These are phyloP conservation scores for Nigrospora sphaerica DNA, from an alignment of 2,329 filamentous ascomycete genomes.

Conservation along the genomic window DNA sequence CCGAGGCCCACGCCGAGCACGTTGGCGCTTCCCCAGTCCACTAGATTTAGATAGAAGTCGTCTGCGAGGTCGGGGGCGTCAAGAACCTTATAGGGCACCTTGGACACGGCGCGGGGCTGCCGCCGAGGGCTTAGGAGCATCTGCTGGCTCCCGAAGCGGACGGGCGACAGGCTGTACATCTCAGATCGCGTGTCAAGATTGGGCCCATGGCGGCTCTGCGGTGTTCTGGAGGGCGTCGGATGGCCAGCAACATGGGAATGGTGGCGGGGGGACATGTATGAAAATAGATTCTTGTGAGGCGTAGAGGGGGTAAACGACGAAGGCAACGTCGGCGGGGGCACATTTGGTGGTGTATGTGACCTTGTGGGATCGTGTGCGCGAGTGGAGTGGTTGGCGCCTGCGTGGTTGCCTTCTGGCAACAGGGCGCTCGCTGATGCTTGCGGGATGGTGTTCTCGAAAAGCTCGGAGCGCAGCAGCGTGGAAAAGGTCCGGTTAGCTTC, in stretches of 20 bases:
- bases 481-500: conserved; percentile 94
- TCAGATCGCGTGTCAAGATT: conserved; percentile 88
- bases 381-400: conserved; percentile 43
- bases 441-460: conserved; percentile 86
- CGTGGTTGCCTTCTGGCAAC: conserved; percentile 50
- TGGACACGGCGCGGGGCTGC: conserved; percentile 83
- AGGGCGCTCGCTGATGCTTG: conserved; percentile 62
- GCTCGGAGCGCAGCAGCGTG: conserved; percentile 76
- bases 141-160: conserved; percentile 85
- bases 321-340: conserved; percentile 56
- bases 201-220: conserved; percentile 77
- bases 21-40: conserved; percentile 96
- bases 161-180: conserved; percentile 90
- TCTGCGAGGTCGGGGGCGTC: conserved; percentile 94
- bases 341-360: conserved; percentile 75
- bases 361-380: conserved; percentile 59
- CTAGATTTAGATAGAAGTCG: conserved; percentile 95
- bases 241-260: conserved; percentile 68
- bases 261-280: conserved; percentile 73
- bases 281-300: conserved; percentile 95
- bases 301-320: conserved; percentile 83
- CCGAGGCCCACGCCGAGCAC: conserved; percentile 88
- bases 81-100: conserved; percentile 95
- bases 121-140: conserved; percentile 88
- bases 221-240: conserved; percentile 81